Evolutionary conservation across 2,329 filamentous ascomycete species (phyloP).

Genomic region (Lojkania enalia): DNA sequence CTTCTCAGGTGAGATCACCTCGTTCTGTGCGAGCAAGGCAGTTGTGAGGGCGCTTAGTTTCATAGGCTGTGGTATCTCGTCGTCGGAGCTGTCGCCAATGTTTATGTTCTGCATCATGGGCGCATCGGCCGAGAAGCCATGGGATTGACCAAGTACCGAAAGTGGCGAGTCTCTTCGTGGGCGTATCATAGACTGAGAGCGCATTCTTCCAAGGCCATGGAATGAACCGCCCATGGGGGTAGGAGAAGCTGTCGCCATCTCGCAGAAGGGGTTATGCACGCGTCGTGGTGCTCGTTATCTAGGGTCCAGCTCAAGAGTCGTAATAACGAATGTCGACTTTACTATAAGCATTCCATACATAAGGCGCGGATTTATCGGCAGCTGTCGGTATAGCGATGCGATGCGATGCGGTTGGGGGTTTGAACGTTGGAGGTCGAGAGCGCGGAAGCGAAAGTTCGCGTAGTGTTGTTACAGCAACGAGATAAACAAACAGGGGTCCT

Average conservation of each 20-base stretch:
- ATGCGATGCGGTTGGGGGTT: conserved; percentile 27
- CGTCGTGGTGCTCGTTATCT: conserved; percentile 10
- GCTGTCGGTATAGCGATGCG: conserved; percentile 43
- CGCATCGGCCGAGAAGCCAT: conserved; percentile 51
- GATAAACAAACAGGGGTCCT: conserved; percentile 13
- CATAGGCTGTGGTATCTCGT: conserved; percentile 84
- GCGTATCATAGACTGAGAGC: conserved; percentile 39
- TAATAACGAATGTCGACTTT: conserved; percentile 45
- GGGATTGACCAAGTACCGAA: conserved; percentile 48
- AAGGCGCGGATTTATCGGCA: conserved; percentile 35
- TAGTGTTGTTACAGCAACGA: conserved; percentile 25
- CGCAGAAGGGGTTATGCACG: neutral
- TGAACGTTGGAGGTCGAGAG: conserved; percentile 10
- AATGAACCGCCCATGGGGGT: conserved; percentile 45
- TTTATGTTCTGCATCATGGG: conserved; percentile 54
- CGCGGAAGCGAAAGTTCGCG: conserved; percentile 26
- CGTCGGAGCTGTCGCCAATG: conserved; percentile 86
- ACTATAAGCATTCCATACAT: conserved; percentile 46
- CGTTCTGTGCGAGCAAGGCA: conserved; percentile 67
- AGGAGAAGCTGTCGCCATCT: conserved; percentile 46
- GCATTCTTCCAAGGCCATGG: conserved; percentile 38
- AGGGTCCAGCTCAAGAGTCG: conserved; percentile 20
- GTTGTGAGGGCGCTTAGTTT: conserved; percentile 93
- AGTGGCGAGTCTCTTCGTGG: conserved; percentile 52
- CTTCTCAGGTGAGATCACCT: conserved; percentile 45